phyloP scores from a whole-genome alignment of 2,329 filamentous ascomycete species.

The Hysterium pulicare region DNA sequence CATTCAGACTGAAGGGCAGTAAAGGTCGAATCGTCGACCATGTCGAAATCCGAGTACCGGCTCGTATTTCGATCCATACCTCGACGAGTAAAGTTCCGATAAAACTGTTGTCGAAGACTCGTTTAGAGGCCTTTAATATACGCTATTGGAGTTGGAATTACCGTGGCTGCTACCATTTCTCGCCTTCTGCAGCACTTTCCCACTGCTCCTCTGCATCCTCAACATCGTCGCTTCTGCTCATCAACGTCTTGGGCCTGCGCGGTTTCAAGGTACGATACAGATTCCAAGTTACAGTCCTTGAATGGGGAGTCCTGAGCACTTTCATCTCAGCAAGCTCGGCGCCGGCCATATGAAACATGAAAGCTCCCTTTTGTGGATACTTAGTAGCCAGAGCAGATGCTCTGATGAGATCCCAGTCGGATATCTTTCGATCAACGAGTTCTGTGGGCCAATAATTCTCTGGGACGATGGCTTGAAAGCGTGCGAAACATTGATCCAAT shows the following conservation, averaged over 20 bases:
- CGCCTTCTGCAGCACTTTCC: neutral
- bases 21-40: too few relatives aligned
- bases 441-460: constrained; percentile 10
- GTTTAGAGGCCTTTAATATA: too few relatives aligned
- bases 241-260: constrained; percentile 20
- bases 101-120: too few relatives aligned
- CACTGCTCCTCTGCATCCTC: constrained; percentile 17
- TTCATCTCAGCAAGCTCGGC: constrained; percentile 39
- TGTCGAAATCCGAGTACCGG: too few relatives aligned
- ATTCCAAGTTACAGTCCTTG: constrained; percentile 12
- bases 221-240: constrained; percentile 12
- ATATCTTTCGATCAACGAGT: constrained; percentile 11
- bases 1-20: too few relatives aligned
- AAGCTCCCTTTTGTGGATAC: constrained; percentile 18
- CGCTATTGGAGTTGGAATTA: too few relatives aligned
- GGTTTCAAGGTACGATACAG: constrained; percentile 32
- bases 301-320: constrained; percentile 9
- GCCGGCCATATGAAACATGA: constrained; percentile 42
- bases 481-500: constrained; percentile 17
- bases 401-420: constrained; percentile 45
- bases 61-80: too few relatives aligned
- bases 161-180: too few relatives aligned
- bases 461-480: constrained; percentile 20
- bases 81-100: too few relatives aligned
- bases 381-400: constrained; percentile 42